Evolutionary conservation across 768 basidiomycete species (phyloP).

Genomic region (Lyophyllum semitale): DNA sequence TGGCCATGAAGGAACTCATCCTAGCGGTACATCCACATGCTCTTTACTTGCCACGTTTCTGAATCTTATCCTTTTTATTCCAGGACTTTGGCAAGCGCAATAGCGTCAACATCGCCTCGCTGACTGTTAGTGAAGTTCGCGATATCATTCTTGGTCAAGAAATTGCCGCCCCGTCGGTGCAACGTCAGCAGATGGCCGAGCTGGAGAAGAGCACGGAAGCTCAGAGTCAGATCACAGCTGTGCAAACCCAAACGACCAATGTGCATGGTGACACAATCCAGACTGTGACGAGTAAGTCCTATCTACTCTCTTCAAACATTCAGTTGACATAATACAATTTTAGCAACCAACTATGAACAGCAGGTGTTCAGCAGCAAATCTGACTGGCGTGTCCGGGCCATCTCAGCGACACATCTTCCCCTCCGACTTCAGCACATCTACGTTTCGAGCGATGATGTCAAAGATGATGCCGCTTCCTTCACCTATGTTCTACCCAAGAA

Average conservation of each 20-base stretch:
- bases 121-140: constrained; percentile 95
- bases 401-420: constrained; percentile 94
- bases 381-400: constrained; percentile 98
- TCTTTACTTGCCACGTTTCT: no score
- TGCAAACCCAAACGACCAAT: constrained; percentile 98
- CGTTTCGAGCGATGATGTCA: constrained; percentile 98
- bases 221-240: constrained; percentile 90
- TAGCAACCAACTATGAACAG: constrained; percentile 96
- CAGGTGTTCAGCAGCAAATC: constrained; percentile 99
- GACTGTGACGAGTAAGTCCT: constrained; percentile 82
- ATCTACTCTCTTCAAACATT: not conserved
- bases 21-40: constrained; percentile 58
- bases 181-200: constrained; percentile 99
- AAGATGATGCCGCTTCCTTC: constrained; percentile 92
- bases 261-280: constrained; percentile 96
- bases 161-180: constrained; percentile 92
- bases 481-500: constrained; percentile 99
- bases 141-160: constrained; percentile 99
- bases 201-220: constrained; percentile 96
- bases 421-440: constrained; percentile 98
- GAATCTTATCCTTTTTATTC: constrained; percentile 7
- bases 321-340: constrained; percentile 6
- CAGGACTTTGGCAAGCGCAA: constrained; percentile 99
- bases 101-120: constrained; percentile 96
- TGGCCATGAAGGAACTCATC: constrained; percentile 97